Conservation (phyloP, 441 rosid genomes). For the Euphorbia celastroides region DNA sequence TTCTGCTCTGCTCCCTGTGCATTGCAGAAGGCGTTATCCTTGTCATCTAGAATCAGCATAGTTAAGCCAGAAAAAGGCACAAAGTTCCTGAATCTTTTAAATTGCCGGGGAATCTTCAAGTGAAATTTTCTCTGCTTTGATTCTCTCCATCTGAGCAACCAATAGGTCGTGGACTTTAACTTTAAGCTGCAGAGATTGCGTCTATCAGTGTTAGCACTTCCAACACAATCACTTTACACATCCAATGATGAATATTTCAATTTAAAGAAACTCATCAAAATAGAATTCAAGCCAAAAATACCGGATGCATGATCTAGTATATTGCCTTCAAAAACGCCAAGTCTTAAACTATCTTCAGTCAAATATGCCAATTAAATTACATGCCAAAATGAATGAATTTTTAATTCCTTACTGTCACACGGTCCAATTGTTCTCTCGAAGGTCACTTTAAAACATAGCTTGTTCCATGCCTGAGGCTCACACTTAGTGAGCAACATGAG, state of each 20-base stretch:
- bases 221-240: neutral
- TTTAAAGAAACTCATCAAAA: neutral
- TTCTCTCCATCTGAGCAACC: conserved; percentile 56
- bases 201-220: neutral
- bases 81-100: neutral
- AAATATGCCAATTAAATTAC: too few relatives aligned
- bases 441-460: neutral
- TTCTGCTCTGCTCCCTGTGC: too few relatives aligned
- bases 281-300: neutral
- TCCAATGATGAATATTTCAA: neutral
- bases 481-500: too few relatives aligned
- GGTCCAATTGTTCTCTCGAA: neutral
- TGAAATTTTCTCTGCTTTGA: conserved; percentile 27
- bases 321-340: neutral
- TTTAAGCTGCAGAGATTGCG: conserved; percentile 52
- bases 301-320: neutral
- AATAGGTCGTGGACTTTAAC: conserved; percentile 49
- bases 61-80: neutral
- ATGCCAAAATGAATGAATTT: neutral
- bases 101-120: neutral
- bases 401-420: neutral
- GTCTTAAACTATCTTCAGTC: too few relatives aligned
- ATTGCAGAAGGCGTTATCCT: too few relatives aligned
- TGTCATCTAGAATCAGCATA: too few relatives aligned
- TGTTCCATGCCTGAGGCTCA: too few relatives aligned